Evolutionary conservation across 192 early-diverging fungal species (phyloP).

Genomic region (Glomus cerebriforme): DNA sequence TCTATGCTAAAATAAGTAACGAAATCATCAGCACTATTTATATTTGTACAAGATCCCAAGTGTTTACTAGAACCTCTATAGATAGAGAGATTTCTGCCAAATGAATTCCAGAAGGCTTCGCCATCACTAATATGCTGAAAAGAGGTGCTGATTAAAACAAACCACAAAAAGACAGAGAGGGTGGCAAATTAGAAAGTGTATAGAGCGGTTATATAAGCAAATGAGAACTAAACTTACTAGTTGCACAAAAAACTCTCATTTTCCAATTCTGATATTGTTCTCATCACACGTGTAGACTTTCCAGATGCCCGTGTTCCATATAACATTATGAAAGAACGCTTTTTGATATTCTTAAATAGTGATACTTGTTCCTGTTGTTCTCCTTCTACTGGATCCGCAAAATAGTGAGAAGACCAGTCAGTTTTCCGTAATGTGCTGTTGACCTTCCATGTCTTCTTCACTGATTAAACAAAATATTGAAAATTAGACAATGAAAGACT

Average conservation of each 20-base stretch:
- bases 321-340: not conserved
- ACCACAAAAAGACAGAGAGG: not conserved
- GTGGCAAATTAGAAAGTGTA: not conserved
- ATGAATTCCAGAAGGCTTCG: not conserved
- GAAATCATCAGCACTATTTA: not conserved
- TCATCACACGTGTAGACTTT: not conserved
- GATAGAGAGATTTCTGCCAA: not conserved
- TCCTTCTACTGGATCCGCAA: not conserved
- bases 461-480: not conserved
- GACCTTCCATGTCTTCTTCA: not conserved
- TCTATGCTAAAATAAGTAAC: not conserved
- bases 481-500: no score
- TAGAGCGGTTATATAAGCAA: not conserved
- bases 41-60: not conserved
- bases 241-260: no score
- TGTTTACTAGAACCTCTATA: no score
- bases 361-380: not conserved
- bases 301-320: not conserved
- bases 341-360: not conserved
- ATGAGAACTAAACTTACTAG: no score
- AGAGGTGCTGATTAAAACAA: no score
- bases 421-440: not conserved
- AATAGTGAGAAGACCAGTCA: not conserved
- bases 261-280: no score
- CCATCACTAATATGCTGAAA: not conserved